These are phyloP conservation scores for Russula griseocarnosa DNA, from an alignment of 768 basidiomycete genomes.

Conservation along the genomic window DNA sequence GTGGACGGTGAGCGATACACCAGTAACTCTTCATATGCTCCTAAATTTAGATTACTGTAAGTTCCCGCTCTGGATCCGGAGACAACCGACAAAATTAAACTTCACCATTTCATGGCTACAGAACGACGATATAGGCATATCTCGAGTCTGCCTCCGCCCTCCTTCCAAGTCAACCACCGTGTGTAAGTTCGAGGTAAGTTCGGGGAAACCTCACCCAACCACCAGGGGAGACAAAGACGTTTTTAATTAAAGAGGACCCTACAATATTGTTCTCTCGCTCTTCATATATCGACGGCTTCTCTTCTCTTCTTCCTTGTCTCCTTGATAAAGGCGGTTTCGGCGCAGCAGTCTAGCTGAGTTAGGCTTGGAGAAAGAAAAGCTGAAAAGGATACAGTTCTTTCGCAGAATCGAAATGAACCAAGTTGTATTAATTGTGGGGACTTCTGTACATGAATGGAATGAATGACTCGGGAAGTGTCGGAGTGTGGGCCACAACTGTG, in stretches of 20 bases:
- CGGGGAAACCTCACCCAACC: not conserved
- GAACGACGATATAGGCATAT: too few relatives aligned
- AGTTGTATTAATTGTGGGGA: too few relatives aligned
- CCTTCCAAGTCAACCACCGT: too few relatives aligned
- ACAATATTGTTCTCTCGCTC: not conserved
- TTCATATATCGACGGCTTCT: not conserved
- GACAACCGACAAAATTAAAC: not conserved
- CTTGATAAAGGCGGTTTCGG: not conserved
- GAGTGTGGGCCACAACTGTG: too few relatives aligned
- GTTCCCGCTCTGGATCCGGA: too few relatives aligned
- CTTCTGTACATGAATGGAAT: too few relatives aligned
- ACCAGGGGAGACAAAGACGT: not conserved
- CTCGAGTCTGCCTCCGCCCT: too few relatives aligned
- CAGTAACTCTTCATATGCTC: not conserved
- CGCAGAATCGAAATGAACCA: too few relatives aligned
- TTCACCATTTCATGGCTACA: too few relatives aligned
- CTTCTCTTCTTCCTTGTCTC: not conserved
- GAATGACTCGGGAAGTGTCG: too few relatives aligned
- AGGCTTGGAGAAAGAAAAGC: not conserved
- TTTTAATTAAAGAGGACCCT: not conserved
- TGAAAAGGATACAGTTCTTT: constrained; percentile 8
- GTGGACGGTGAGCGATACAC: not conserved
- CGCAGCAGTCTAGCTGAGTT: not conserved
- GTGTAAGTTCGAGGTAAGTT: not conserved
- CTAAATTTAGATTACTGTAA: not conserved